Percentiles rank a stretch among this genome's conserved stretches.
Conservation (phyloP, 2,329 filamentous ascomycete species). For the Mariannaea sp. region DNA sequence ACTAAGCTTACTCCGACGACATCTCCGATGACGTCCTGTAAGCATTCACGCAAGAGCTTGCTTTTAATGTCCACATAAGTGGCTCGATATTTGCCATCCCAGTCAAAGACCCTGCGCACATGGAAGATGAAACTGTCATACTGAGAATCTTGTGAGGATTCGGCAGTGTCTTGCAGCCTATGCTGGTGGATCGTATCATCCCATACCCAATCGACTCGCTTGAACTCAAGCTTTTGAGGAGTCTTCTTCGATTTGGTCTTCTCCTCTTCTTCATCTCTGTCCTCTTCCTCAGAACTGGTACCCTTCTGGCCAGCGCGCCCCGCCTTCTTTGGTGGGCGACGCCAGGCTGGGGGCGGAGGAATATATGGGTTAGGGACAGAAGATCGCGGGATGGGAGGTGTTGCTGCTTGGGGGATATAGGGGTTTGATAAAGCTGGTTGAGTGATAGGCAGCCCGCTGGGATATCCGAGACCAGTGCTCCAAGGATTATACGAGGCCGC, state of each 20-base stretch:
- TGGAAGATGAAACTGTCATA: constrained; percentile 85
- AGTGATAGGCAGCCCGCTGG: not conserved
- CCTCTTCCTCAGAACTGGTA: constrained; percentile 2
- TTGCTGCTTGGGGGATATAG: not conserved
- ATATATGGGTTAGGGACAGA: not conserved
- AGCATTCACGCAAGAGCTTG: constrained; percentile 72
- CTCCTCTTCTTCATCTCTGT: not conserved
- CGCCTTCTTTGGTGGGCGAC: not conserved
- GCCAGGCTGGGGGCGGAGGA: not conserved
- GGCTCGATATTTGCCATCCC: constrained; percentile 76
- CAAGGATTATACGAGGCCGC: not conserved
- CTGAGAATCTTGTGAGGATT: constrained; percentile 52
- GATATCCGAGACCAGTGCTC: constrained; percentile 2
- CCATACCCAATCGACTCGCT: constrained; percentile 61
- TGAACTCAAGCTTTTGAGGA: constrained; percentile 46
- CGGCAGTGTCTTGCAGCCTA: constrained; percentile 60
- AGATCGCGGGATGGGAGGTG: not conserved
- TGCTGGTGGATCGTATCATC: constrained; percentile 55
- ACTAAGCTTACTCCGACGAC: constrained; percentile 70
- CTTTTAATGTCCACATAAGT: constrained; percentile 86
- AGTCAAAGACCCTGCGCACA: constrained; percentile 80
- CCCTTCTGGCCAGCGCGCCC: constrained; percentile 10
- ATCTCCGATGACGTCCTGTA: constrained; percentile 46
- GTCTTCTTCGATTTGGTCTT: constrained; percentile 22
- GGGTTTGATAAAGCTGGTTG: not conserved